Base-by-base conservation (phyloP, 345 rosid genomes). In the Hibiscus mutabilis region DNA sequence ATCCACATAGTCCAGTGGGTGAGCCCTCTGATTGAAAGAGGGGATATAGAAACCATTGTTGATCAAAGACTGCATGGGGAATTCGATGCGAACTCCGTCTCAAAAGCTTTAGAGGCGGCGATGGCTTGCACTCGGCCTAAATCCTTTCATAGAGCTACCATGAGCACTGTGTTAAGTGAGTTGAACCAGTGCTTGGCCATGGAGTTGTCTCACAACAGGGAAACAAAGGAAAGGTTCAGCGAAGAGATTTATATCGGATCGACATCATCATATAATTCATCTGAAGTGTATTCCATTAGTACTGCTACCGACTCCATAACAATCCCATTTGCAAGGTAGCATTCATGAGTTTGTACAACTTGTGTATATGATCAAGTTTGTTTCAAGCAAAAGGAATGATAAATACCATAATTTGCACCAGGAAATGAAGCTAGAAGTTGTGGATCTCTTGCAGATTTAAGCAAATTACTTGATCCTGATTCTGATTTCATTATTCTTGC, bases 51-150 rank as follows among this genome's bases (percentile, higher is more conserved):
- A 66, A 79, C 52, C 9, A 69, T 73, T 5, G 74, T 82, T 24
- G 85, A 84, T 69, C 81, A 52, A 29, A 77, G 80, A 69, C 51
- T 84, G 24, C 52, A 61, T 9, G 85, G 81, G 1, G 73, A 76
- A 16, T 74, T 75, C 7, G 79, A 82, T 19, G 65, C 27, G 14
- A 71, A 68, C 31, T 82, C 82, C 29, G 72, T 65, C 0, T 70
- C 76, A 76, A 79, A 76, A 74, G 75, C 74, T 5, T 11, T 78
- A 8, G 85, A 82, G 29, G 75, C 80, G 56, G 85, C 87, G 24
- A 56, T 78, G 74, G 70, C 85, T 12, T 78, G 85, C 66, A 75
- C 82, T 6, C 67, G 75, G 55, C 59, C 80, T 29, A 77, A 42
- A 19, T 70, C 74, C 61, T 31, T 60, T 6, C 46, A 76, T 40